A percentile compares a stretch with the other conserved stretches of the same genome.
phyloP scores from a whole-genome alignment of 306 rosid species.

The Cyclanthera cordifolia region DNA sequence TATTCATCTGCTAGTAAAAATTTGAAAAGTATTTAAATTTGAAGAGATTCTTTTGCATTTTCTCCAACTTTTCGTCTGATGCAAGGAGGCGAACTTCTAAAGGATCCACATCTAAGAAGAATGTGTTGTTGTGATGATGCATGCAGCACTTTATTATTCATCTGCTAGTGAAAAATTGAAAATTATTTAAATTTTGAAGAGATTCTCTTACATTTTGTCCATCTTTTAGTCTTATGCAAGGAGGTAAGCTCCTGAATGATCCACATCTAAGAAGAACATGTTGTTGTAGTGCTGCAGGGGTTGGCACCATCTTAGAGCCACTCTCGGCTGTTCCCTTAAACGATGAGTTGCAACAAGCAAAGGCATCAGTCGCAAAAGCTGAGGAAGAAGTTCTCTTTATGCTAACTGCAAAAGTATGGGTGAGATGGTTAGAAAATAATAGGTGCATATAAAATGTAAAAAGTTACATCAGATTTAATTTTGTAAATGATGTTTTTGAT shows the following conservation, averaged over 20 bases:
- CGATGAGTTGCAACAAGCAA: slow-evolving; percentile 81
- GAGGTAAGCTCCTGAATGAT: slow-evolving; percentile 19
- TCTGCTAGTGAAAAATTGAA: no score
- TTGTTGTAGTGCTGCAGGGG: slow-evolving; percentile 53
- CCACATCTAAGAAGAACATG: slow-evolving; percentile 30
- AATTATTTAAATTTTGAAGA: no score
- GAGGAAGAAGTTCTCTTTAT: slow-evolving; percentile 68
- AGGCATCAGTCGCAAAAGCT: slow-evolving; percentile 59
- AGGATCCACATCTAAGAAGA: slow-evolving; percentile 28
- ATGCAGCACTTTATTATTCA: slow-evolving; percentile 16
- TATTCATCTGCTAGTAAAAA: no score
- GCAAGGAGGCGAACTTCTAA: slow-evolving; percentile 17
- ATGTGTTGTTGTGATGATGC: slow-evolving; percentile 45
- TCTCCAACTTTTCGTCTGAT: neutral
- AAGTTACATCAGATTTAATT: neutral
- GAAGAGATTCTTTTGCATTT: neutral
- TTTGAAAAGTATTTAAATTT: no score
- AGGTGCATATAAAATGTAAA: slow-evolving; percentile 1
- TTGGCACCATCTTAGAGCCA: slow-evolving; percentile 67
- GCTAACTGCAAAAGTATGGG: slow-evolving; percentile 63
- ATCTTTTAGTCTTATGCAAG: neutral
- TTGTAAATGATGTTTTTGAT: neutral
- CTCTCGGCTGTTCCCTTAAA: slow-evolving; percentile 72
- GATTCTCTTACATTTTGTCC: neutral
- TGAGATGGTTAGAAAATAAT: slow-evolving; percentile 7